Conservation (phyloP, 495 filamentous ascomycete genomes). For the Staphylotrichum tortipilum region DNA sequence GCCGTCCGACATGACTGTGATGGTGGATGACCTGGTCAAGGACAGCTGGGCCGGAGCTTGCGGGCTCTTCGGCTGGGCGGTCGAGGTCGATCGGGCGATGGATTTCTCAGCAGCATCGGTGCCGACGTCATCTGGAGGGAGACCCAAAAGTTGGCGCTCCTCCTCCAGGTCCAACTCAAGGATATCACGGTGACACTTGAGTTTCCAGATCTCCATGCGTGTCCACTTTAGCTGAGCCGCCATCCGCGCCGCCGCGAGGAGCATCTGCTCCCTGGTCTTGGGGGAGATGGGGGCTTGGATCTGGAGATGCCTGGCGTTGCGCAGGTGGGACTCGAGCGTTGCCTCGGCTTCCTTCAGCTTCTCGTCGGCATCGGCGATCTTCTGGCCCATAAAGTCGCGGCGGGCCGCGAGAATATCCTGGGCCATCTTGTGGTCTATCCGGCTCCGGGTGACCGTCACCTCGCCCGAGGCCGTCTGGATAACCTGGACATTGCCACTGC, state of each 20-base stretch:
- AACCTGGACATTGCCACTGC: constrained; percentile 46
- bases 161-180: constrained; percentile 77
- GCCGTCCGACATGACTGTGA: constrained; percentile 23
- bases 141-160: constrained; percentile 43
- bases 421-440: constrained; percentile 70
- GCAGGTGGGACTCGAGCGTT: constrained; percentile 69
- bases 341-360: constrained; percentile 63
- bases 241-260: constrained; percentile 75
- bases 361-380: constrained; percentile 76
- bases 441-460: constrained; percentile 55
- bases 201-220: constrained; percentile 84
- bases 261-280: constrained; percentile 75
- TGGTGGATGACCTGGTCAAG: constrained; percentile 21
- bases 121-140: constrained; percentile 21
- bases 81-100: no score
- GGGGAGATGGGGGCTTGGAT: constrained; percentile 81
- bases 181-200: constrained; percentile 85
- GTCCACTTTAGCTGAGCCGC: constrained; percentile 89
- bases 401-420: constrained; percentile 75
- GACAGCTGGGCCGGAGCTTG: constrained; percentile 25
- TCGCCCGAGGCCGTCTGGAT: constrained; percentile 64
- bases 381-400: constrained; percentile 69
- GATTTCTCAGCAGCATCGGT: constrained; percentile 16
- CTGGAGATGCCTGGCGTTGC: constrained; percentile 88
- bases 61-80: constrained; percentile 26